Conservation (phyloP, 331 rosid species). For the Acacia pycnantha region DNA sequence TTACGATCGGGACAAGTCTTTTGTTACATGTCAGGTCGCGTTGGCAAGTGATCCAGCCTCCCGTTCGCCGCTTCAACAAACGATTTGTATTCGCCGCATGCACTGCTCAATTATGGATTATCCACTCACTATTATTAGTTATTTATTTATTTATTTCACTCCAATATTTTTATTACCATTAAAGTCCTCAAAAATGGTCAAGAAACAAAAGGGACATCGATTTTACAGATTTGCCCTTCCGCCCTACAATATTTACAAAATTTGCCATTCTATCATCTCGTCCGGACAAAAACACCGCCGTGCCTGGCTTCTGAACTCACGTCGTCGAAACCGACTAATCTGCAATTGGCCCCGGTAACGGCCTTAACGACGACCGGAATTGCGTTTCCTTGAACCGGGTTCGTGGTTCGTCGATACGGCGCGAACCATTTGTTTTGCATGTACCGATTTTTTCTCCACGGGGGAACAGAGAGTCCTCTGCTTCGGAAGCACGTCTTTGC, state of each 20-base stretch:
- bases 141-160: too few relatives aligned
- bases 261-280: constrained; percentile 25
- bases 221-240: not conserved
- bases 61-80: constrained; percentile 23
- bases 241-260: not conserved
- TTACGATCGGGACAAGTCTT: not conserved
- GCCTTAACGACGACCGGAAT: not conserved
- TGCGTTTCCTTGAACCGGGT: constrained; percentile 37
- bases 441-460: constrained; percentile 75
- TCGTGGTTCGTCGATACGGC: constrained; percentile 45
- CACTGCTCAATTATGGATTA: not conserved
- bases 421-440: constrained; percentile 78
- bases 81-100: constrained; percentile 55
- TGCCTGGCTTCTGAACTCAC: constrained; percentile 23
- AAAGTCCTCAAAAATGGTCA: not conserved
- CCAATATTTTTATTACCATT: not conserved
- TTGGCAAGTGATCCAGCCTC: not conserved
- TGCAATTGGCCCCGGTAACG: constrained; percentile 30
- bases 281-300: constrained; percentile 36
- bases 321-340: constrained; percentile 57
- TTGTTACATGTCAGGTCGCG: not conserved
- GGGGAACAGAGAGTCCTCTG: constrained; percentile 58
- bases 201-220: too few relatives aligned
- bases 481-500: constrained; percentile 53
- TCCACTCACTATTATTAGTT: not conserved